Evolutionary conservation across 805 yeast species (phyloP), one percentile per base, ranked within the genome.

Genomic region (Lachancea fermentati): DNA sequence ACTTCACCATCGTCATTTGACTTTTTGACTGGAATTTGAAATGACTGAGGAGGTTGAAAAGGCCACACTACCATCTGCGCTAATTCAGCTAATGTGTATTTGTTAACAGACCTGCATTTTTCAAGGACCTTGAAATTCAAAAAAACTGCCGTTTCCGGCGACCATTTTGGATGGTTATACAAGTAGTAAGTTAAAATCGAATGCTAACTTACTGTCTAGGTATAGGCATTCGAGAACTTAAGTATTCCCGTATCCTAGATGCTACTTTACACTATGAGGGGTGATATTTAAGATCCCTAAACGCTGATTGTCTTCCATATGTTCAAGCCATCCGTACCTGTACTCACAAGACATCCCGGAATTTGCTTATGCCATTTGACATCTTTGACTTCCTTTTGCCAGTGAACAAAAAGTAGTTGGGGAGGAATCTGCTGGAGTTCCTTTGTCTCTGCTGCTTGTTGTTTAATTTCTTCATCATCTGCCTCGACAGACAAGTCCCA

Each of bases 401-500:
- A 93, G 63, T 93, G 98, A 33, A 91, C 95, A 67, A 93, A 93
- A 60, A 93, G 69, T 55, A 93, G 72, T 65, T 93, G 98, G 16
- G 97, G 93, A 13, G 98, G 98, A 48, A 91, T 85, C 54, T 84
- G 94, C 50, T 80, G 81, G 50, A 93, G 69, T 53, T 89, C 97
- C 51, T 75, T 74, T 30, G 80, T 75, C 54, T 83, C 93, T 42
- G 78, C 74, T 52, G 78, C 76, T 66, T 91, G 97, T 57, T 82
- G 84, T 43, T 85, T 79, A 50, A 91, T 84, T 65, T 91, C 98
- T 59, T 91, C 97, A 59, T 93, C 97, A 63, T 89, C 98, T 3
- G 97, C 97, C 68, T 93, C 98, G 12, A 93, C 98, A 9, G 97
- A 91, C 61, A 93, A 73, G 68, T 93, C 98, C 98, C 98, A 93